Conservation (phyloP, 1,284 basidiomycete genomes). For the Sporisorium reilianum region DNA sequence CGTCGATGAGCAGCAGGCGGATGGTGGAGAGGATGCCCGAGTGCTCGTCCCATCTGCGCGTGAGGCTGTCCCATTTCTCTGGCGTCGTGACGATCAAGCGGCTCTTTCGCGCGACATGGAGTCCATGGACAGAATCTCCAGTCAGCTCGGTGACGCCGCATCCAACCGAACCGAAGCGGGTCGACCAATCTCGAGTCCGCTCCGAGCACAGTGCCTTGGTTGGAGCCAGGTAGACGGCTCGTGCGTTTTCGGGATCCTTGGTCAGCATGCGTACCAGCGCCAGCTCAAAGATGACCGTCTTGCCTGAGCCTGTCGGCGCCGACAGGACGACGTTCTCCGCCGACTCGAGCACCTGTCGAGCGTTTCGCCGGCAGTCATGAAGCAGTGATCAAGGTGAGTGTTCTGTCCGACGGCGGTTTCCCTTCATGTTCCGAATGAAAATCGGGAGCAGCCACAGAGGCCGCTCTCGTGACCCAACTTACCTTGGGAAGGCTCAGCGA, state of each 20-base stretch:
- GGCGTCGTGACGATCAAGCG: conserved; percentile 74
- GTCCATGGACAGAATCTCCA: conserved; percentile 39
- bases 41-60: conserved; percentile 57
- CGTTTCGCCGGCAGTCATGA: background rate
- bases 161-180: conserved; percentile 81
- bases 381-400: background rate
- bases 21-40: conserved; percentile 50
- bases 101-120: conserved; percentile 43
- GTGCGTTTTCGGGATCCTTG: conserved; percentile 58
- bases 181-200: conserved; percentile 83
- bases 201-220: conserved; percentile 89
- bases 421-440: too few relatives aligned
- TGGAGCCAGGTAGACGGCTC: conserved; percentile 92
- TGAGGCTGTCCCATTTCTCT: conserved; percentile 69
- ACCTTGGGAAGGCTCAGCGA: conserved; percentile 83
- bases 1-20: conserved; percentile 79
- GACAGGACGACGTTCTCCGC: conserved; percentile 80
- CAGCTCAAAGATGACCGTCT: conserved; percentile 84
- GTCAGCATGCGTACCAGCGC: conserved; percentile 83
- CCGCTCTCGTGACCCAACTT: conserved; percentile 50
- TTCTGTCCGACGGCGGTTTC: background rate
- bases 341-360: conserved; percentile 76
- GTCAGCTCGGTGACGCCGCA: conserved; percentile 85
- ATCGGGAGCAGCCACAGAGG: background rate
- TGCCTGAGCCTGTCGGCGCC: conserved; percentile 61